Evolutionary conservation across 805 yeast species (phyloP), one percentile per base, ranked within the genome.

Genomic region (Metschnikowia lochheadii): DNA sequence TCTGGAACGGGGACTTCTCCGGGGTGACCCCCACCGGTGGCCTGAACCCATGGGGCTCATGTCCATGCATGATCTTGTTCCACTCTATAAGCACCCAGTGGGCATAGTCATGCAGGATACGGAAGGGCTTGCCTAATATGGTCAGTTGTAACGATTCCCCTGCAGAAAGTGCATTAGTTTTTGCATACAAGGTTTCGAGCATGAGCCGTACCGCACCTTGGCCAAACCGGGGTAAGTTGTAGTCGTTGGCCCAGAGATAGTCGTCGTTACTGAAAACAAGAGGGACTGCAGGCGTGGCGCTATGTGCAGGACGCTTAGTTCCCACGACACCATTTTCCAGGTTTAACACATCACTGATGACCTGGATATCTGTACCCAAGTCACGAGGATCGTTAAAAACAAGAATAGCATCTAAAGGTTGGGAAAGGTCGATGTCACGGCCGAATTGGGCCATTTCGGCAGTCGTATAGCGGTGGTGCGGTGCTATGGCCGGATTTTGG

Each of bases 351-450:
- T 90, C 97, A 47, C 79, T 64, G 2, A 89, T 81, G 15, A 91
- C 77, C 69, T 90, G 97, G 7, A 84, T 60, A 64, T 90, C 97
- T 1, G 91, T 80, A 1, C 88, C 90, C 84, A 89, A 78, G 64
- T 90, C 97, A 52, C 96, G 73, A 3, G 97, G 90, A 65, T 91
- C 97, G 61, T 87, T 87, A 67, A 90, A 89, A 23, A 90, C 89
- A 53, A 91, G 68, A 0, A 91, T 74, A 2, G 90, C 91, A 56
- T 89, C 96, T 52, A 88, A 75, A 18, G 80, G 79, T 52, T 66
- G 68, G 57, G 50, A 48, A 49, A 54, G 54, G 51, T 62, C 68
- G 44, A 58, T 49, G 39, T 56, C 52, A 20, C 63, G 61, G 0
- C 77, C 76, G 67, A 73, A 81, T 41, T 63, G 56, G 14, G 69